These are phyloP conservation scores for Russula dissimulans DNA, from an alignment of 768 basidiomycete genomes.

Conservation along the genomic window DNA sequence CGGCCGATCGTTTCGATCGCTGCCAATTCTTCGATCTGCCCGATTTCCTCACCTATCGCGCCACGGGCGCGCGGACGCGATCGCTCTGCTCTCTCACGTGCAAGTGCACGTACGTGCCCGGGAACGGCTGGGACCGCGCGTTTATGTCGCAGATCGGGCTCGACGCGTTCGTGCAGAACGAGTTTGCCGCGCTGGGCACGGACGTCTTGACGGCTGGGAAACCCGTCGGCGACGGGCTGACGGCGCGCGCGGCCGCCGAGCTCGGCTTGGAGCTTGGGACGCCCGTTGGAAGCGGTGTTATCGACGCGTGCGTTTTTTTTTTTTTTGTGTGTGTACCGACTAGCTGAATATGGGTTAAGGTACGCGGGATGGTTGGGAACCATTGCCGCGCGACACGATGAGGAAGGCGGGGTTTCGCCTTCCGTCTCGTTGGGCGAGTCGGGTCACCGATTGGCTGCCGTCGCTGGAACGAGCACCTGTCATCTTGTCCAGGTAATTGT, in stretches of 20 bases:
- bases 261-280: conserved; percentile 81
- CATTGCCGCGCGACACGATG: conserved; percentile 64
- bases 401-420: conserved; percentile 41
- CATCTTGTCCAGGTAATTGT: conserved; percentile 74
- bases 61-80: conserved; percentile 60
- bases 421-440: conserved; percentile 66
- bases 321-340: not conserved
- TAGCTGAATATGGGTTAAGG: conserved; percentile 27
- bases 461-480: conserved; percentile 95
- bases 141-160: conserved; percentile 87
- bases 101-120: conserved; percentile 90
- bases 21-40: conserved; percentile 89
- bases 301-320: conserved; percentile 69
- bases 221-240: conserved; percentile 80
- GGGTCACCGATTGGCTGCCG: conserved; percentile 73
- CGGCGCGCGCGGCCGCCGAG: conserved; percentile 69
- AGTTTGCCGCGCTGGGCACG: conserved; percentile 60
- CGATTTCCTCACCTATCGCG: conserved; percentile 92
- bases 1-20: conserved; percentile 51
- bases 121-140: conserved; percentile 78
- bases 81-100: conserved; percentile 93
- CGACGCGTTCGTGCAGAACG: conserved; percentile 52
- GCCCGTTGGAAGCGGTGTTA: conserved; percentile 87
- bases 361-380: conserved; percentile 98
- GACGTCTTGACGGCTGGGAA: conserved; percentile 72